Percentiles rank a stretch among this genome's conserved stretches.
Conservation (phyloP, 345 rosid species). For the Angophora floribunda region DNA sequence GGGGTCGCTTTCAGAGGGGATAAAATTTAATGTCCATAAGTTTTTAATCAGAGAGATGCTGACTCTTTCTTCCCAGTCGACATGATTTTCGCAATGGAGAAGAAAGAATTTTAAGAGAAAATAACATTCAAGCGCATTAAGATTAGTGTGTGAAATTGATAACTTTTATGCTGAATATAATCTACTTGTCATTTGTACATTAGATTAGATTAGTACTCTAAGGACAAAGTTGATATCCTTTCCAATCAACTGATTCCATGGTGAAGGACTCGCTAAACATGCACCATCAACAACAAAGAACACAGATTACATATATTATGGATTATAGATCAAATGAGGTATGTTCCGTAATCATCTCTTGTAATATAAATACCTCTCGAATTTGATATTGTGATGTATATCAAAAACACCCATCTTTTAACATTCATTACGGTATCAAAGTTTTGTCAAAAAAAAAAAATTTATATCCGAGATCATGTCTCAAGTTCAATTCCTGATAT, state of each 20-base stretch:
- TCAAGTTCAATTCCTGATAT: neutral
- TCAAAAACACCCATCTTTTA: neutral
- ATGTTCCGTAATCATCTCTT: neutral
- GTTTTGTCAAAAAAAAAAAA: neutral
- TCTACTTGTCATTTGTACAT: neutral
- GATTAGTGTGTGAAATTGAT: neutral
- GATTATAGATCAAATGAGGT: neutral
- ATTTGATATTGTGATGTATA: neutral
- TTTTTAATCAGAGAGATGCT: neutral
- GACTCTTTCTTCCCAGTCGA: neutral
- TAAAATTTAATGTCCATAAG: neutral
- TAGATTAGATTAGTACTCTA: neutral
- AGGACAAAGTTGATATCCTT: neutral
- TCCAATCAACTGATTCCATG: neutral
- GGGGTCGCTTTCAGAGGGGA: neutral
- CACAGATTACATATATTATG: neutral
- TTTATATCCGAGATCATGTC: neutral
- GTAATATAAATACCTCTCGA: neutral
- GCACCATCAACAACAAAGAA: neutral
- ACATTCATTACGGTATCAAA: neutral
- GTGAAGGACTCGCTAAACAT: neutral
- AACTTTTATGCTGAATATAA: neutral
- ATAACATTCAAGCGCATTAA: neutral
- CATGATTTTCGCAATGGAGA: neutral
- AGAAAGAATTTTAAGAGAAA: neutral